phyloP scores from a whole-genome alignment of 495 filamentous ascomycete genomes.

The Monascus purpureus region DNA sequence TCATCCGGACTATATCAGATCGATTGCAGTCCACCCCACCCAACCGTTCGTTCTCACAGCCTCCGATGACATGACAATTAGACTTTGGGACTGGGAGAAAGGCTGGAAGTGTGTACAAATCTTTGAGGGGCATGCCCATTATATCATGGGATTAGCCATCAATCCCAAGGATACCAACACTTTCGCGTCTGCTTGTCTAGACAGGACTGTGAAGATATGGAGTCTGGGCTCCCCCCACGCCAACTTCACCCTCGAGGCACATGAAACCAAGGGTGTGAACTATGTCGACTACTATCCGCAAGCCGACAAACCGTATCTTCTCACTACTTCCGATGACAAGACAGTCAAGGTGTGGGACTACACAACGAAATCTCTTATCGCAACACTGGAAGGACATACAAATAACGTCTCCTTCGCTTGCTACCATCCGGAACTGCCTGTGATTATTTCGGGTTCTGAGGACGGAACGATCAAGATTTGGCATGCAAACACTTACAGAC shows the following conservation, averaged over 20 bases:
- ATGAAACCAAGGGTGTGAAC: conserved; percentile 97
- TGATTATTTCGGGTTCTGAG: conserved; percentile 98
- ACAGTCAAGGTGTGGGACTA: conserved; percentile 98
- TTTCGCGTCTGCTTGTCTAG: conserved; percentile 92
- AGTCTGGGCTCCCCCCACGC: conserved; percentile 77
- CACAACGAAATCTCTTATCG: conserved; percentile 93
- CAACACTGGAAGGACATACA: conserved; percentile 91
- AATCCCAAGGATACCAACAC: conserved; percentile 99
- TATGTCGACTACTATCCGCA: conserved; percentile 96
- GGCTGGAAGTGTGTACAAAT: conserved; percentile 96
- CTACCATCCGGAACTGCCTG: conserved; percentile 91
- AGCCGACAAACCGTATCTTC: conserved; percentile 90
- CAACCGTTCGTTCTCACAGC: conserved; percentile 94
- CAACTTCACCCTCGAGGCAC: conserved; percentile 92
- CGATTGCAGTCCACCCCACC: conserved; percentile 92
- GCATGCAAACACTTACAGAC: conserved; percentile 92
- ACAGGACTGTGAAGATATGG: conserved; percentile 98
- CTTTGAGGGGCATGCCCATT: conserved; percentile 96
- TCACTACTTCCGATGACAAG: conserved; percentile 91
- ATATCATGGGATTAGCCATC: conserved; percentile 99
- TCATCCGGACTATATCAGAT: conserved; percentile 96
- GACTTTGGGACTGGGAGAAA: conserved; percentile 98
- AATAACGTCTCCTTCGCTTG: conserved; percentile 99
- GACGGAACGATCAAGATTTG: conserved; percentile 97
- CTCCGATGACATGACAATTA: conserved; percentile 99